These are phyloP conservation scores for Colletotrichum filicis DNA, from an alignment of 2,329 filamentous ascomycete species.

Conservation along the genomic window DNA sequence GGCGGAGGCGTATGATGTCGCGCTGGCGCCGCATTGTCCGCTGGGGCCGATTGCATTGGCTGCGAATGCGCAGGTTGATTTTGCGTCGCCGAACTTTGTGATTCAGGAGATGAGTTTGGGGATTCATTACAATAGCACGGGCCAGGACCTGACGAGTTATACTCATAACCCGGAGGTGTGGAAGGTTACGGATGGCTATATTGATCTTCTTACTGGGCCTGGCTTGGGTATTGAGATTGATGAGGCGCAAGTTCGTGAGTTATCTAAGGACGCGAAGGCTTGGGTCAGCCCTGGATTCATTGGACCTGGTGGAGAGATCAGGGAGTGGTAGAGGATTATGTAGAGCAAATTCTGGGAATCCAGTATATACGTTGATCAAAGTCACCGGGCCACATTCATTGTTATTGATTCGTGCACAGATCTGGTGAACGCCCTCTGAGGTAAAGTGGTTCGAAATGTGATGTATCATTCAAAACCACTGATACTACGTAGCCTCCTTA, in stretches of 20 bases:
- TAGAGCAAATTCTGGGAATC: no score
- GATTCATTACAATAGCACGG: slow-evolving; percentile 80
- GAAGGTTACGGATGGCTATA: slow-evolving; percentile 73
- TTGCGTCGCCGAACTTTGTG: slow-evolving; percentile 70
- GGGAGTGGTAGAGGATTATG: slow-evolving; percentile 65
- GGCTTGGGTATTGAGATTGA: slow-evolving; percentile 78
- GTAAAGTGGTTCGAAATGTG: no score
- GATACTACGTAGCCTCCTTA: not conserved
- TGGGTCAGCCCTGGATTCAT: slow-evolving; percentile 76
- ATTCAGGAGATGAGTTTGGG: slow-evolving; percentile 85
- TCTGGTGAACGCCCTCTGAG: no score
- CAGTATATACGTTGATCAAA: no score
- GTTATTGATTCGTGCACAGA: no score
- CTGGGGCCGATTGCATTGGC: slow-evolving; percentile 79
- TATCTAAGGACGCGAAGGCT: slow-evolving; percentile 67
- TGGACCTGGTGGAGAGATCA: slow-evolving; percentile 72
- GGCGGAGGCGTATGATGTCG: slow-evolving; percentile 79
- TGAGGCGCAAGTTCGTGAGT: slow-evolving; percentile 72
- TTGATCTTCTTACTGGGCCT: slow-evolving; percentile 67
- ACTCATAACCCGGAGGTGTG: slow-evolving; percentile 73
- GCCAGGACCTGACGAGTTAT: slow-evolving; percentile 74
- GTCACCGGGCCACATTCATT: no score
- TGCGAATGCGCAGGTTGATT: slow-evolving; percentile 75
- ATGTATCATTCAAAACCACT: no score
- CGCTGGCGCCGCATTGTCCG: slow-evolving; percentile 79